Conservation (phyloP, 2,329 filamentous ascomycete genomes). For the Fusarium sp. region DNA sequence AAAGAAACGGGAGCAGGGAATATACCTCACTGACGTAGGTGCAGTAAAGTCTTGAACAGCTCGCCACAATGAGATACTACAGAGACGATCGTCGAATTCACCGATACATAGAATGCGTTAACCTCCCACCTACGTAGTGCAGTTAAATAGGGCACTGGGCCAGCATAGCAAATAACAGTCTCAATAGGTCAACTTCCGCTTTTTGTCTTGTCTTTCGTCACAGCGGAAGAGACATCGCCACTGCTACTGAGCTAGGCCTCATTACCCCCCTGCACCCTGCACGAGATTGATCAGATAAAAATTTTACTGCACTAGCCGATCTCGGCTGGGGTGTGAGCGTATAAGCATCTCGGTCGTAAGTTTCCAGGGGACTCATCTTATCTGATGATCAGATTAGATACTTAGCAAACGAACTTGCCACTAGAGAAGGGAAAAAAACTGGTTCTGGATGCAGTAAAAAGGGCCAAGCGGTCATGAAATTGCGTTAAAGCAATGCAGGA, state of each 20-base stretch:
- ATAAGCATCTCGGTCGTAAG: not conserved
- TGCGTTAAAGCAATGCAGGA: conserved; percentile 12
- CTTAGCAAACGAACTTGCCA: conserved; percentile 19
- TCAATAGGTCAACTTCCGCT: not conserved
- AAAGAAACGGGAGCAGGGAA: not conserved
- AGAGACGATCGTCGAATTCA: too few relatives aligned
- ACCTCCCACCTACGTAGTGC: too few relatives aligned
- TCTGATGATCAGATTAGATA: conserved; percentile 59
- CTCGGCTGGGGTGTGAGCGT: conserved; percentile 1
- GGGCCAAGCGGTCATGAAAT: not conserved
- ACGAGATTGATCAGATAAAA: conserved; percentile 42
- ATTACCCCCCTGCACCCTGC: not conserved
- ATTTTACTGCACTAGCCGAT: conserved; percentile 36
- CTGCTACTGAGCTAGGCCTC: not conserved
- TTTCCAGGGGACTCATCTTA: conserved; percentile 49
- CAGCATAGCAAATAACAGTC: too few relatives aligned
- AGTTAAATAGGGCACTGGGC: too few relatives aligned
- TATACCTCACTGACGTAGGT: not conserved
- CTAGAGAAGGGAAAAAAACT: conserved; percentile 22
- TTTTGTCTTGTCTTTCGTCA: not conserved
- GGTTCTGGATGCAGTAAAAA: conserved; percentile 2
- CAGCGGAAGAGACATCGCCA: not conserved
- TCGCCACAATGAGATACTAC: not conserved
- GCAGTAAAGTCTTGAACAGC: too few relatives aligned
- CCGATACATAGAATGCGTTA: too few relatives aligned